These are phyloP conservation scores for Saturnispora gosingensis DNA, from an alignment of 805 yeast species.

Conservation along the genomic window DNA sequence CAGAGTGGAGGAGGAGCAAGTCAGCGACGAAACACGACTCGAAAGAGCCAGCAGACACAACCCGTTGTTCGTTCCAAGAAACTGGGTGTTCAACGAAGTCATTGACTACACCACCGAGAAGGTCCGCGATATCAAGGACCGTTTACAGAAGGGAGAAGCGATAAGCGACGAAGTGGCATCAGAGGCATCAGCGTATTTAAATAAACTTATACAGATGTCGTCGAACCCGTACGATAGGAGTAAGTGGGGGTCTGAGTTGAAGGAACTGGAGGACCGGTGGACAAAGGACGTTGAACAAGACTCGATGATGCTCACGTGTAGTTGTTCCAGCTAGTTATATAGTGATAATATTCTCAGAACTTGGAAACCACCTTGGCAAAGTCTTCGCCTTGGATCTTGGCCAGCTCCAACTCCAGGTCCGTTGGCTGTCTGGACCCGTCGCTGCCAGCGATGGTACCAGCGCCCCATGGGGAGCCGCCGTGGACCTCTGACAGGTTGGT, in stretches of 20 bases:
- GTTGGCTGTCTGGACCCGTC: constrained; percentile 69
- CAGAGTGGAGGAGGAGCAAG: constrained; percentile 28
- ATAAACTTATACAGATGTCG: constrained; percentile 62
- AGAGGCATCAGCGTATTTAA: constrained; percentile 29
- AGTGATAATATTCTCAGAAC: constrained; percentile 8
- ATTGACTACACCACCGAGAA: constrained; percentile 37
- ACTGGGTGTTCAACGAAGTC: constrained; percentile 82
- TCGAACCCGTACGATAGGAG: constrained; percentile 59
- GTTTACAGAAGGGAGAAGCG: constrained; percentile 37
- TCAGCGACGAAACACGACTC: constrained; percentile 32
- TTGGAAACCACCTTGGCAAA: constrained; percentile 41
- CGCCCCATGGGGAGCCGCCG: constrained; percentile 84
- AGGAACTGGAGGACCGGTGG: constrained; percentile 53
- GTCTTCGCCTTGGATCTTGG: constrained; percentile 56
- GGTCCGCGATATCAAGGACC: neutral
- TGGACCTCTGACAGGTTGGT: constrained; percentile 53
- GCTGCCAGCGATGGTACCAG: constrained; percentile 68
- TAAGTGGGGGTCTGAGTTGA: constrained; percentile 59
- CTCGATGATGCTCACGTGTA: constrained; percentile 66
- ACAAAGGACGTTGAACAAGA: constrained; percentile 39
- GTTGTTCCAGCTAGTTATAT: constrained; percentile 36
- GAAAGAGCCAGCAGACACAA: constrained; percentile 41
- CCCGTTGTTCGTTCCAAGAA: constrained; percentile 76
- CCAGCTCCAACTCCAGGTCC: constrained; percentile 53
- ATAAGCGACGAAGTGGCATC: constrained; percentile 27